Percentiles rank a stretch among this genome's conserved stretches.
These are phyloP conservation scores for Mycogone perniciosa DNA, from an alignment of 2,329 filamentous ascomycete genomes.

Conservation along the genomic window DNA sequence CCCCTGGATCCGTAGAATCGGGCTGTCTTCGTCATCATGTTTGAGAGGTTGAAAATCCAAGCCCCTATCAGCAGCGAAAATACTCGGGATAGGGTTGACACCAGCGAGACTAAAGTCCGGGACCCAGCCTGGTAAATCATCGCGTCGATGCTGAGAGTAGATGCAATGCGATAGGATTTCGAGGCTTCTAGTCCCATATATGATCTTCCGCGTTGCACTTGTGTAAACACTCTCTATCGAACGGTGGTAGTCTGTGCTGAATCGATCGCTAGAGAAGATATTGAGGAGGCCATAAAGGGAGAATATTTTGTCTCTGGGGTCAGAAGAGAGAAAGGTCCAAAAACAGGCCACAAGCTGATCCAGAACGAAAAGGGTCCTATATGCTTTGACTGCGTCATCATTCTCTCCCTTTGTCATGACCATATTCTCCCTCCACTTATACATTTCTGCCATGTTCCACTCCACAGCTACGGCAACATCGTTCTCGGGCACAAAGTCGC, in stretches of 20 bases:
- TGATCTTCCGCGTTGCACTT: constrained; percentile 17
- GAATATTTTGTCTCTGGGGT: constrained; percentile 22
- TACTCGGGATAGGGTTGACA: constrained; percentile 16
- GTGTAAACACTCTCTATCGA: constrained; percentile 18
- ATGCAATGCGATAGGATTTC: constrained; percentile 15
- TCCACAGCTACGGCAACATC: constrained; percentile 19
- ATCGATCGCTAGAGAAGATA: constrained; percentile 13
- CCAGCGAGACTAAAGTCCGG: constrained; percentile 19
- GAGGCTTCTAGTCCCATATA: constrained; percentile 15
- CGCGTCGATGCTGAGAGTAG: constrained; percentile 4
- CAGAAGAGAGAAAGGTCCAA: constrained; percentile 21
- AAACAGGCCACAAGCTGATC: constrained; percentile 16
- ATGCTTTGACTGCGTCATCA: constrained; percentile 2
- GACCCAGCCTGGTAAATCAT: constrained; percentile 19
- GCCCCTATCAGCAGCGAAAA: constrained; percentile 18
- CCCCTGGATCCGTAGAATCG: constrained; percentile 11
- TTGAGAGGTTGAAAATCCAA: constrained; percentile 10
- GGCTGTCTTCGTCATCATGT: not conserved
- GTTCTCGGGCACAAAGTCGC: constrained; percentile 14
- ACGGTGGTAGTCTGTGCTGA: constrained; percentile 17
- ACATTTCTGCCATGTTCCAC: constrained; percentile 22
- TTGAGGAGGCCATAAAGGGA: constrained; percentile 21
- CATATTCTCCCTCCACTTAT: constrained; percentile 17
- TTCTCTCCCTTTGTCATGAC: not conserved
- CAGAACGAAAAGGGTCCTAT: constrained; percentile 14